phyloP scores from a whole-genome alignment of 1,284 basidiomycete species.

The Tylopilus sp. region DNA sequence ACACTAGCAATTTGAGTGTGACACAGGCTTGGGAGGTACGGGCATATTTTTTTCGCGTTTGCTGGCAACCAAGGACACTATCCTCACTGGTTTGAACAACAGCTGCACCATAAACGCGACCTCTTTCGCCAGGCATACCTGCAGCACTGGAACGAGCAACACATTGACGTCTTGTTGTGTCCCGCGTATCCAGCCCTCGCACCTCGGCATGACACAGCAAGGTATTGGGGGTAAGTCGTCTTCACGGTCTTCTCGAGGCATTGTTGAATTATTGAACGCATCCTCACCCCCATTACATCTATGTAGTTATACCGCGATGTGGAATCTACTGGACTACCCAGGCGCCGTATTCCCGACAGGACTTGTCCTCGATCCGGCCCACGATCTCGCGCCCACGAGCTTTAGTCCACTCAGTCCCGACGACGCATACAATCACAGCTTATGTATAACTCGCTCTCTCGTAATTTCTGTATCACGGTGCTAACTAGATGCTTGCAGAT shows the following conservation, averaged over 20 bases:
- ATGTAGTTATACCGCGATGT: conserved; percentile 38
- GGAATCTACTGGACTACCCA: conserved; percentile 43
- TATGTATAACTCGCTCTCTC: conserved; percentile 18
- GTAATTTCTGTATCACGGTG: no score
- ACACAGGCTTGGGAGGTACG: conserved; percentile 46
- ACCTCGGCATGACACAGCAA: conserved; percentile 39
- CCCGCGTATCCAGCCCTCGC: conserved; percentile 41
- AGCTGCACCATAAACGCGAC: conserved; percentile 43
- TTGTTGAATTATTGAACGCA: no score
- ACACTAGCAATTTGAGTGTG: conserved; percentile 36
- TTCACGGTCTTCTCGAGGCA: no score
- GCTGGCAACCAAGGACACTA: neutral
- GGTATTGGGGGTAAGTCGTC: conserved; percentile 48
- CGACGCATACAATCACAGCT: conserved; percentile 30
- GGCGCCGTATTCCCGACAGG: conserved; percentile 44
- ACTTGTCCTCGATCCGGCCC: conserved; percentile 31
- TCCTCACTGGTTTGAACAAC: neutral
- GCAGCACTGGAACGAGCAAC: no score
- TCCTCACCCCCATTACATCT: no score
- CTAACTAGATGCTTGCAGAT: conserved; percentile 22
- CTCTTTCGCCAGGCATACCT: conserved; percentile 38
- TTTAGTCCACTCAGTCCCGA: conserved; percentile 27
- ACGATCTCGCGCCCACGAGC: conserved; percentile 22
- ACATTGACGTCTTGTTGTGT: conserved; percentile 46
- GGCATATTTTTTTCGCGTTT: neutral